Conservation (phyloP, 2,329 filamentous ascomycete genomes). For the Fusarium verrucosum region DNA sequence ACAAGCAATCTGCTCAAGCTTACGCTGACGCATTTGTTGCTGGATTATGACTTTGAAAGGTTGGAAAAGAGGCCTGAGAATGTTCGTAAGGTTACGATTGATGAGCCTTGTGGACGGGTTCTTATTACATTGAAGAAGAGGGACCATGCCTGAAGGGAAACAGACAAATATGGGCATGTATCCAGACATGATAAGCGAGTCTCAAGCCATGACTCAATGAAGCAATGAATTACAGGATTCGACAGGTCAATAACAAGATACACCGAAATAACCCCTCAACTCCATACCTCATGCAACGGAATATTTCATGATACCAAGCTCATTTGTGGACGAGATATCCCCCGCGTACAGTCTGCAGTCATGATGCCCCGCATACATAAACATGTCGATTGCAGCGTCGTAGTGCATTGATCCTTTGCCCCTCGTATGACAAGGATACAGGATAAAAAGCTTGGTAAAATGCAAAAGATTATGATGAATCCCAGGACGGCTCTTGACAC, state of each 20-base stretch:
- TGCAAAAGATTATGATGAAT: not conserved
- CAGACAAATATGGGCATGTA: not conserved
- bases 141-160: not conserved
- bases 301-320: not conserved
- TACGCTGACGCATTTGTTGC: slow-evolving; percentile 13
- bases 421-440: slow-evolving; percentile 13
- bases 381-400: not conserved
- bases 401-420: not conserved
- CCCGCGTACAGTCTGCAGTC: not conserved
- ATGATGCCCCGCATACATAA: not conserved
- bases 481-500: not conserved
- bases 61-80: slow-evolving; percentile 17
- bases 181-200: not conserved
- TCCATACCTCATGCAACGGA: not conserved
- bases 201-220: rapidly evolving
- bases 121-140: slow-evolving; percentile 20
- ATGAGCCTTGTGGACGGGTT: slow-evolving; percentile 18
- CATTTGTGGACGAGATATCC: not conserved
- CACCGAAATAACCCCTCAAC: not conserved
- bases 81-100: slow-evolving; percentile 20
- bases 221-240: not conserved
- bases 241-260: too few relatives aligned
- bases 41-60: slow-evolving; percentile 24
- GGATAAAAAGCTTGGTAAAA: slow-evolving; percentile 1
- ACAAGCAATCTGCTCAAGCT: slow-evolving; percentile 25